phyloP scores from a whole-genome alignment of 225 moss, liverwort and hornwort genomes.

The Bryoerythrophyllum caledonicum region DNA sequence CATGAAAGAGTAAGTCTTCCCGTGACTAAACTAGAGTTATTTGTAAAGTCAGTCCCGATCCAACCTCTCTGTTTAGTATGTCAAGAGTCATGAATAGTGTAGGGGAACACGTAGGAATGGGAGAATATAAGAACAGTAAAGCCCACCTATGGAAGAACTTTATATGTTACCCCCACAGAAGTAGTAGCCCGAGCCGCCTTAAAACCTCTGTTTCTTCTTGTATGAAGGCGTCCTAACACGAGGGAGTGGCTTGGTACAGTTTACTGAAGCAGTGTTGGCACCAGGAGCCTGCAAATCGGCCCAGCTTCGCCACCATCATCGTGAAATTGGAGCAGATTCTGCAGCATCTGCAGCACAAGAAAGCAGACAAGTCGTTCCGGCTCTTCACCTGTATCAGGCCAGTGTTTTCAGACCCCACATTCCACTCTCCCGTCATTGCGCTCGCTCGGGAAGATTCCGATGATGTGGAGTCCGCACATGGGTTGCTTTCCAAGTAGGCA shows the following conservation, averaged over 20 bases:
- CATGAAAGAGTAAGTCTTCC: constrained; percentile 64
- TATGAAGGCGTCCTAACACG: background rate
- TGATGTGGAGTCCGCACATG: background rate
- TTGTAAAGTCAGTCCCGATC: too few relatives aligned
- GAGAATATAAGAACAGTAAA: too few relatives aligned
- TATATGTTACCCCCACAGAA: too few relatives aligned
- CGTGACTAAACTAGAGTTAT: background rate
- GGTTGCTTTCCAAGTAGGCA: constrained; percentile 1
- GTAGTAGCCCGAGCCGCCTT: too few relatives aligned
- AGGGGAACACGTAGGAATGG: too few relatives aligned
- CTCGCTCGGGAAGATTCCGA: constrained; percentile 5
- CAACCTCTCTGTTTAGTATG: too few relatives aligned
- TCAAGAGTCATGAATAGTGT: too few relatives aligned
- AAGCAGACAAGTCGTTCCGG: constrained; percentile 30
- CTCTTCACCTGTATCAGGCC: constrained; percentile 37
- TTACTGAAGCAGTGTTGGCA: constrained; percentile 59
- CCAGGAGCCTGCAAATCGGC: constrained; percentile 38
- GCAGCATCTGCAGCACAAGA: constrained; percentile 26
- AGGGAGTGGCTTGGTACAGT: constrained; percentile 31
- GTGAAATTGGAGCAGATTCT: constrained; percentile 39
- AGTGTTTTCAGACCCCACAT: constrained; percentile 11
- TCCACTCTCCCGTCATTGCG: background rate
- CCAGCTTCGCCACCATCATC: constrained; percentile 45
- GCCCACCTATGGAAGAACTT: too few relatives aligned
- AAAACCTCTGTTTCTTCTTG: too few relatives aligned